Percentiles rank a stretch among this genome's conserved stretches.
These are phyloP conservation scores for Diaporthe sp. DNA, from an alignment of 2,329 filamentous ascomycete genomes.

Conservation along the genomic window DNA sequence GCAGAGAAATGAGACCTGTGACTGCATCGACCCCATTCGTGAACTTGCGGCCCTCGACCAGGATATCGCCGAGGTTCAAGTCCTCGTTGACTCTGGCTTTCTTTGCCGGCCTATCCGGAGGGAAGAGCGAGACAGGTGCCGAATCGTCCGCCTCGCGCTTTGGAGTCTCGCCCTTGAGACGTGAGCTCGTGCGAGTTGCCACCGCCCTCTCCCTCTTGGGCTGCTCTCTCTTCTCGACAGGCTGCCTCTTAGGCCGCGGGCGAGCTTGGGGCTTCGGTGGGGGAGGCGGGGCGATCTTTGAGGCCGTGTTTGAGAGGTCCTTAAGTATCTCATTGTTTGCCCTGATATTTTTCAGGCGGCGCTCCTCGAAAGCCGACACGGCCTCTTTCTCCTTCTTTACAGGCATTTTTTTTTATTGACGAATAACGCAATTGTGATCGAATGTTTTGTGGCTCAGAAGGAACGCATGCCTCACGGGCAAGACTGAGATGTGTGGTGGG, in stretches of 20 bases:
- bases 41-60: constrained; percentile 84
- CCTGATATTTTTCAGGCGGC: constrained; percentile 86
- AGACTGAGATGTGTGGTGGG: background rate
- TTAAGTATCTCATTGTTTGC: constrained; percentile 85
- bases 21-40: constrained; percentile 74
- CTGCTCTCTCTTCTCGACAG: constrained; percentile 51
- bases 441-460: constrained; percentile 21
- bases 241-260: constrained; percentile 48
- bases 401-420: constrained; percentile 53
- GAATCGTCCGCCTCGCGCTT: constrained; percentile 54
- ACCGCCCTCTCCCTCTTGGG: constrained; percentile 59
- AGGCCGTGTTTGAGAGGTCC: constrained; percentile 78
- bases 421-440: constrained; percentile 34
- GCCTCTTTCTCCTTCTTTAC: constrained; percentile 56
- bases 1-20: constrained; percentile 62
- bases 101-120: constrained; percentile 58
- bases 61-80: constrained; percentile 79
- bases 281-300: constrained; percentile 58
- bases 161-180: constrained; percentile 62
- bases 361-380: constrained; percentile 87
- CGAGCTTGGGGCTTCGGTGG: constrained; percentile 18
- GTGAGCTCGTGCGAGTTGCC: constrained; percentile 67
- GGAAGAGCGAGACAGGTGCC: constrained; percentile 21
- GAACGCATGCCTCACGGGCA: background rate
- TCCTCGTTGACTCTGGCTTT: constrained; percentile 63